A percentile compares a stretch with the other conserved stretches of the same genome.
phyloP scores from a whole-genome alignment of 1,284 basidiomycete genomes.

The Stereum hirsutum region DNA sequence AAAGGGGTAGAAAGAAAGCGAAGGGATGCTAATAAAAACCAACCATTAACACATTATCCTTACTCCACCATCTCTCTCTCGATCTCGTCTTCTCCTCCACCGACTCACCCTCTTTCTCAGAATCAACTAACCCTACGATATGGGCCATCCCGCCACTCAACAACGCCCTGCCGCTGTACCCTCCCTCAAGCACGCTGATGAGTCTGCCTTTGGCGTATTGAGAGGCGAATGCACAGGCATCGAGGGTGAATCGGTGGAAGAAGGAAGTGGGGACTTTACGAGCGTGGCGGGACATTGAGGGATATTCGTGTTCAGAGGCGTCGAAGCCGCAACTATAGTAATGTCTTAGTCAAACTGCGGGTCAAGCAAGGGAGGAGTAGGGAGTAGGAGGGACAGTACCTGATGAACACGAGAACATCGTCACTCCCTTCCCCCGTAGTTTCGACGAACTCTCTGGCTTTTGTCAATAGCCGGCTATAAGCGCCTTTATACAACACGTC shows the following conservation, averaged over 20 bases:
- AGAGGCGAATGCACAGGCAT: slow-evolving; percentile 64
- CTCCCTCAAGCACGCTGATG: slow-evolving; percentile 89
- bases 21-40: slow-evolving; percentile 6
- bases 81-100: slow-evolving; percentile 15
- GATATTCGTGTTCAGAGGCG: slow-evolving; percentile 86
- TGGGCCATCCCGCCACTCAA: slow-evolving; percentile 78
- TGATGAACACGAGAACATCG: slow-evolving; percentile 81
- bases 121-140: slow-evolving; percentile 54
- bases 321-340: slow-evolving; percentile 76
- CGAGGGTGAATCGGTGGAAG: slow-evolving; percentile 78
- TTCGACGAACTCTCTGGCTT: slow-evolving; percentile 67
- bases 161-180: slow-evolving; percentile 87
- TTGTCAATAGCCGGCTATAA: slow-evolving; percentile 65
- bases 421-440: slow-evolving; percentile 55
- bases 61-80: slow-evolving; percentile 61
- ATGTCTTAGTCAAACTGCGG: neutral
- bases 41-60: slow-evolving; percentile 58
- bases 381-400: too few relatives aligned
- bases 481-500: slow-evolving; percentile 58
- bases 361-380: neutral
- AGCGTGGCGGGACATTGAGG: slow-evolving; percentile 87
- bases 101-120: neutral
- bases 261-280: slow-evolving; percentile 87
- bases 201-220: slow-evolving; percentile 61
- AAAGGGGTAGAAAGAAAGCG: too few relatives aligned